These are phyloP conservation scores for Solanum pinnatisectum DNA, from an alignment of 257 asterid genomes.

Conservation along the genomic window DNA sequence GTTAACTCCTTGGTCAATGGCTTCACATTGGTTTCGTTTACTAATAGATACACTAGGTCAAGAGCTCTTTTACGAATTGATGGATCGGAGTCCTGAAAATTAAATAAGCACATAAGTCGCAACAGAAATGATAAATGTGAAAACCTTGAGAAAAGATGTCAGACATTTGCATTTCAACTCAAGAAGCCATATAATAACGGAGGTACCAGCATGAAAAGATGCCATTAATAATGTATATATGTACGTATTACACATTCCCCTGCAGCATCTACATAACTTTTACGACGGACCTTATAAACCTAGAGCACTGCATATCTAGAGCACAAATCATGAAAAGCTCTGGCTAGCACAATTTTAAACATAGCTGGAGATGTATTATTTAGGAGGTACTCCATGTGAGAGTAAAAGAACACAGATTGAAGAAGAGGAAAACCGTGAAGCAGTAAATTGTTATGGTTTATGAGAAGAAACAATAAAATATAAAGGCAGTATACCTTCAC, in stretches of 20 bases:
- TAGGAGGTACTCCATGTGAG: not conserved
- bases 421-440: not conserved
- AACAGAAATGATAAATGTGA: not conserved
- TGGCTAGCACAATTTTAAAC: not conserved
- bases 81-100: slow-evolving; percentile 92
- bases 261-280: not conserved
- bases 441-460: not conserved
- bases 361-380: not conserved
- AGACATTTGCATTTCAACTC: not conserved
- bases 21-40: slow-evolving; percentile 81
- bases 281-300: not conserved
- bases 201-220: not conserved
- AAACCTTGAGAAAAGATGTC: not conserved
- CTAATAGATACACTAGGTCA: slow-evolving; percentile 84
- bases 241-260: not conserved
- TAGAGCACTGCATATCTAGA: not conserved
- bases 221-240: not conserved
- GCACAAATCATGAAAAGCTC: not conserved
- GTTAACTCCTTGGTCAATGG: slow-evolving; percentile 81
- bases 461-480: not conserved
- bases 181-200: not conserved
- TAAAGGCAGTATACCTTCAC: slow-evolving; percentile 55
- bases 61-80: slow-evolving; percentile 96
- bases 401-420: not conserved
- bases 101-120: not conserved